A percentile compares a stretch with the other conserved stretches of the same genome.
phyloP scores from a whole-genome alignment of 495 filamentous ascomycete genomes.

The Penicillium atrosanguineum region DNA sequence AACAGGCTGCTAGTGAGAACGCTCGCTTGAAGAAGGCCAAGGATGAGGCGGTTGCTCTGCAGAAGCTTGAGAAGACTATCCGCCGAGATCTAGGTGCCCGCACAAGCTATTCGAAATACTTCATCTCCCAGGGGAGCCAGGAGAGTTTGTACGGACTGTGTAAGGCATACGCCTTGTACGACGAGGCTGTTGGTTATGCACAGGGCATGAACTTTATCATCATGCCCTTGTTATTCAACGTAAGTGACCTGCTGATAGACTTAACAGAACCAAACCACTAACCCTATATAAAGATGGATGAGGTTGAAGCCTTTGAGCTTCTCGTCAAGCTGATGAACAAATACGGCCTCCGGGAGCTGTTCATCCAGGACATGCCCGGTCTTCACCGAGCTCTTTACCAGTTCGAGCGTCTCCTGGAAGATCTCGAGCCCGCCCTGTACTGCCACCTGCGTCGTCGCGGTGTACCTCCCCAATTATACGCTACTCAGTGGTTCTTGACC shows the following conservation, averaged over 20 bases:
- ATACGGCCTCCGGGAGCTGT: constrained; percentile 89
- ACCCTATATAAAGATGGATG: constrained; percentile 70
- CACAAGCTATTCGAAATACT: constrained; percentile 94
- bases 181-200: constrained; percentile 92
- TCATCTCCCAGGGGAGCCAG: constrained; percentile 82
- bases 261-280: constrained; percentile 1
- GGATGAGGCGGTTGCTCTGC: constrained; percentile 65
- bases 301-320: constrained; percentile 93
- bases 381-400: constrained; percentile 91
- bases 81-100: constrained; percentile 84
- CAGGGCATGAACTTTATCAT: constrained; percentile 99
- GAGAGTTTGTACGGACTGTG: constrained; percentile 93
- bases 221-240: constrained; percentile 97
- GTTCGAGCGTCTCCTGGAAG: constrained; percentile 92
- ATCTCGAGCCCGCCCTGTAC: constrained; percentile 89
- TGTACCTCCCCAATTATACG: constrained; percentile 89
- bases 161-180: constrained; percentile 96
- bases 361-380: constrained; percentile 94
- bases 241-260: constrained; percentile 39
- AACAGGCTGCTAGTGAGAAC: constrained; percentile 62
- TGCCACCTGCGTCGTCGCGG: constrained; percentile 88
- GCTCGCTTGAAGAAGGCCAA: constrained; percentile 71
- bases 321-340: constrained; percentile 95
- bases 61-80: constrained; percentile 89
- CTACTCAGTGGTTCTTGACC: constrained; percentile 98